Evolutionary conservation across 805 yeast species (phyloP).

Genomic region (Sugiyamaella mastotermitis): DNA sequence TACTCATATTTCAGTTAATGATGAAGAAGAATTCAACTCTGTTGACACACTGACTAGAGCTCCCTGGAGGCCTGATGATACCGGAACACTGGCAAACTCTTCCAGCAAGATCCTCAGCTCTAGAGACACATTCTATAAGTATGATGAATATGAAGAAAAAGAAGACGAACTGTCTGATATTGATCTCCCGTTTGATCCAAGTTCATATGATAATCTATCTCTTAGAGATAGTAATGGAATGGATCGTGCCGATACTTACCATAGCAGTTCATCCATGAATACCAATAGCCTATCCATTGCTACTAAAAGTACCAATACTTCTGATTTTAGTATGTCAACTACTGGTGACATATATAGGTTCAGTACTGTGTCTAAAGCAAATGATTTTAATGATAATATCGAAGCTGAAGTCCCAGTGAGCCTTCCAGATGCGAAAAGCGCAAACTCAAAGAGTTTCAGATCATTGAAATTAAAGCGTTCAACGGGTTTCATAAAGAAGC

Average conservation of each 20-base stretch:
- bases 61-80: neutral
- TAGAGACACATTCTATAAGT: no score
- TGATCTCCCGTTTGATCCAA: slow-evolving; percentile 2
- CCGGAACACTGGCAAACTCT: neutral
- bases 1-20: neutral
- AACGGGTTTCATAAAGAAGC: slow-evolving; percentile 24
- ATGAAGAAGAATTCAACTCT: slow-evolving; percentile 1
- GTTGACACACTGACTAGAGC: neutral
- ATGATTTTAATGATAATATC: neutral
- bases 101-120: no score
- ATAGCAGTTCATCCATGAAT: slow-evolving; percentile 14
- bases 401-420: slow-evolving; percentile 18
- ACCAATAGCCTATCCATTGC: slow-evolving; percentile 16
- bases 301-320: slow-evolving; percentile 24
- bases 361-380: slow-evolving; percentile 59
- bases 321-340: slow-evolving; percentile 43
- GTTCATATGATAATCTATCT: slow-evolving; percentile 6
- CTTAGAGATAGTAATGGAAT: neutral
- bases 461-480: slow-evolving; percentile 27
- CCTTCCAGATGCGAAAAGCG: slow-evolving; percentile 15
- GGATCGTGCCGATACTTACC: slow-evolving; percentile 15
- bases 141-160: slow-evolving; percentile 11
- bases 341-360: neutral
- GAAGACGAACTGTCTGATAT: slow-evolving; percentile 8
- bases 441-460: slow-evolving; percentile 7